Conservation (phyloP, 2,329 filamentous ascomycete genomes). For the Fusarium sublunatum region DNA sequence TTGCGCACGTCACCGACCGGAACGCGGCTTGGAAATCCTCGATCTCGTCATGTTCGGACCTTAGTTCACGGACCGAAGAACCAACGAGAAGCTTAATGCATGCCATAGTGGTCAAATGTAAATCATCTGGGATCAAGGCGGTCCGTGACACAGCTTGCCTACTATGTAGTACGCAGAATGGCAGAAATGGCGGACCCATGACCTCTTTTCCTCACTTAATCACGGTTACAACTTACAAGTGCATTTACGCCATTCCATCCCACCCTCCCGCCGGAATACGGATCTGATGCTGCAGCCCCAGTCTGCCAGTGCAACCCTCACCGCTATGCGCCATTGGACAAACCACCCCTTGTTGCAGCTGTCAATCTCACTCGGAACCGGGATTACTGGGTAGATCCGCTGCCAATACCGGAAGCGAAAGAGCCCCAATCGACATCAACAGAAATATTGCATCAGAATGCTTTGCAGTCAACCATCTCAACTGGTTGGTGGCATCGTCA, state of each 20-base stretch:
- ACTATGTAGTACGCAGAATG: constrained; percentile 3
- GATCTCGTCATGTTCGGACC: not conserved
- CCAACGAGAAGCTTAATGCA: not conserved
- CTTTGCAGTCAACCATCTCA: not conserved
- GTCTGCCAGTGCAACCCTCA: constrained; percentile 11
- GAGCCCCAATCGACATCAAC: constrained; percentile 36
- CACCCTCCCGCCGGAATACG: constrained; percentile 1
- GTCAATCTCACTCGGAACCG: constrained; percentile 28
- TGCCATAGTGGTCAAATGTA: constrained; percentile 3
- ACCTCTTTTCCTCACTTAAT: constrained; percentile 2
- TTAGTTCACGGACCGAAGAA: not conserved
- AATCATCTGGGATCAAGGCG: constrained; percentile 11
- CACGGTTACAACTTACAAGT: not conserved
- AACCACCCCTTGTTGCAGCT: constrained; percentile 32
- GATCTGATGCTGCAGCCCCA: constrained; percentile 12
- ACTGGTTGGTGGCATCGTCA: not conserved
- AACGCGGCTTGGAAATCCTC: constrained; percentile 2
- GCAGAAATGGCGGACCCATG: constrained; percentile 13
- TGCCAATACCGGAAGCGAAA: constrained; percentile 34
- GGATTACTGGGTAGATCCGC: constrained; percentile 44
- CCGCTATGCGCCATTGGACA: constrained; percentile 27
- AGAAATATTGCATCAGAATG: not conserved
- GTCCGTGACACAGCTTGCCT: constrained; percentile 5
- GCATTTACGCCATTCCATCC: constrained; percentile 18
- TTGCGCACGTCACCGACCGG: too few relatives aligned